Base-by-base conservation (phyloP, 805 yeast species). In the Lachancea lanzarotensis region DNA sequence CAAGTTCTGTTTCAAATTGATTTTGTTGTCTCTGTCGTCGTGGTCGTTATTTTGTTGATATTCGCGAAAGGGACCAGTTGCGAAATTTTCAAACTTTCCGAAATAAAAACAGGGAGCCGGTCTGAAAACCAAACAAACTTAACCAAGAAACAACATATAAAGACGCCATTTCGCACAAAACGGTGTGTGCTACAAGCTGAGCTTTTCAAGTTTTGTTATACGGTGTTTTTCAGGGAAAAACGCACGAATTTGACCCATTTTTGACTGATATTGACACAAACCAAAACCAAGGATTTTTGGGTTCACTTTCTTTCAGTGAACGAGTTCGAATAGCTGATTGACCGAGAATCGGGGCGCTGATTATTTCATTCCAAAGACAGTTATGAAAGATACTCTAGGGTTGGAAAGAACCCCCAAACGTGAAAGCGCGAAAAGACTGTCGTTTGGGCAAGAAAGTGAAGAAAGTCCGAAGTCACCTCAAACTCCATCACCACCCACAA, bases 401-500 rank as follows among this genome's bases (percentile, higher is more conserved):
- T 8, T 35, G 40, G 22, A 34, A 35, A 29, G 35, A 27, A 50
- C 56, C 15, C 54, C 56, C 3, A 49, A 45, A 41, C 46, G 49
- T 43, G 49, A 45, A 20, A 33, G 42, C 7, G 36, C 52, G 3
- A 52, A 54, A 33, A 38, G 56, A 20, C 35, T 47, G 9, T 50
- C 56, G n/a, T 45, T 46, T 9, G 54, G 46, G 18, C 43, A 44
- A 35, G 45, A 41, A n/a, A 29, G 29, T 29, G 38, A 38, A 11
- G 36, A 31, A 38, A 38, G 42, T 27, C 46, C 46, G 27, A 40
- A 40, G 19, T 52, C 54, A 6, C 57, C 62, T 15, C 55, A 49
- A 32, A 58, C 62, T 2, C 64, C 64, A 2, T 59, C 64, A 6
- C 60, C 64, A 2, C 53, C 54, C 10, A 47, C 43, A 26, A 46